A percentile compares a stretch with the other conserved stretches of the same genome.
Evolutionary conservation across 768 basidiomycete genomes (phyloP).

Genomic region (Leccinellum rugosiceps): DNA sequence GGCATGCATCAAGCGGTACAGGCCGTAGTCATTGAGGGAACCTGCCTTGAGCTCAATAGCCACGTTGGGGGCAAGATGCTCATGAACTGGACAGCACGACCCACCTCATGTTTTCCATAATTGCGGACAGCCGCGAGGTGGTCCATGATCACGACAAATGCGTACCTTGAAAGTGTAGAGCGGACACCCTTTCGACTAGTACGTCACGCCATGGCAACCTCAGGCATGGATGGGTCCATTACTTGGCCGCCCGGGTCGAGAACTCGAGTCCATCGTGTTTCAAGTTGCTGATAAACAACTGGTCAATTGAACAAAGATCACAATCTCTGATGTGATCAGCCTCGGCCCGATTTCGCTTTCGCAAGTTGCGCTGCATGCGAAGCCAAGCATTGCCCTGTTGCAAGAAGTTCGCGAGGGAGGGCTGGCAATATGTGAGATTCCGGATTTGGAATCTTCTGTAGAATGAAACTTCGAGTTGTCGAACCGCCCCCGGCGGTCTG

Average conservation of each 20-base stretch:
- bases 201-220: constrained; percentile 29
- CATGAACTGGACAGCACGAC: constrained; percentile 32
- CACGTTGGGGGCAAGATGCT: constrained; percentile 33
- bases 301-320: constrained; percentile 1
- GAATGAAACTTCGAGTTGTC: constrained; percentile 16
- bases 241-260: background rate
- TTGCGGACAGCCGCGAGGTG: constrained; percentile 32
- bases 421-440: constrained; percentile 15
- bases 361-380: constrained; percentile 4
- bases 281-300: constrained; percentile 12
- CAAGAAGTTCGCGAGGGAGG: background rate
- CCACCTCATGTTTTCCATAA: constrained; percentile 38
- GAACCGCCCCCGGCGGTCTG: constrained; percentile 3
- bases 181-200: constrained; percentile 17
- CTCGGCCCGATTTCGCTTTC: background rate
- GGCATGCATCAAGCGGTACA: constrained; percentile 32
- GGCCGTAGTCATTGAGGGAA: constrained; percentile 30
- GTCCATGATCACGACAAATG: constrained; percentile 34
- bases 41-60: constrained; percentile 34
- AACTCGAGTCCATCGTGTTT: constrained; percentile 3
- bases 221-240: constrained; percentile 2
- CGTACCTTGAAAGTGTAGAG: constrained; percentile 23
- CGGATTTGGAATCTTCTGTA: constrained; percentile 28
- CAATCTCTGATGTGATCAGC: constrained; percentile 8
- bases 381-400: constrained; percentile 16